Evolutionary conservation across 2,329 filamentous ascomycete species (phyloP).

Genomic region (Phoma sp.): DNA sequence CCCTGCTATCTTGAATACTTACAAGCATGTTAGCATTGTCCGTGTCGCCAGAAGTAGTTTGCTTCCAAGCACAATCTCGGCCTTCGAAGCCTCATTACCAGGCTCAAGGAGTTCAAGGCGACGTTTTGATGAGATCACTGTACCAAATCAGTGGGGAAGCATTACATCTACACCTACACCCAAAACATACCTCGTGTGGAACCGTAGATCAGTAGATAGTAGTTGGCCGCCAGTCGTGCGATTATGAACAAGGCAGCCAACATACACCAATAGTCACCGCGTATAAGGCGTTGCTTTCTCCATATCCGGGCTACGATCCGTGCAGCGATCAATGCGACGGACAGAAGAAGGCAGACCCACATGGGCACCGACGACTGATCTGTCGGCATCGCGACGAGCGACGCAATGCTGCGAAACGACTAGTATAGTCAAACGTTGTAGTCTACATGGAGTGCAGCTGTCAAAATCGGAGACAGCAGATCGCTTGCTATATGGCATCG

Average conservation of each 20-base stretch:
- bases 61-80: slow-evolving; percentile 15
- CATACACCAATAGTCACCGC: slow-evolving; percentile 27
- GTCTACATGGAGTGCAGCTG: slow-evolving; percentile 15
- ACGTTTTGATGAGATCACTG: slow-evolving; percentile 12
- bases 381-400: slow-evolving; percentile 10
- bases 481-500: slow-evolving; percentile 10
- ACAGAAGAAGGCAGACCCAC: slow-evolving; percentile 24
- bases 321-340: slow-evolving; percentile 17
- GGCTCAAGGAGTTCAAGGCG: slow-evolving; percentile 16
- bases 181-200: slow-evolving; percentile 21
- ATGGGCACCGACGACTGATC: slow-evolving; percentile 17
- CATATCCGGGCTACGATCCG: slow-evolving; percentile 20
- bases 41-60: slow-evolving; percentile 25
- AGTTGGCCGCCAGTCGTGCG: slow-evolving; percentile 19
- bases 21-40: slow-evolving; percentile 23
- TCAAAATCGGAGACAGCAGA: slow-evolving; percentile 2
- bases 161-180: neutral
- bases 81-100: neutral
- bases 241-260: slow-evolving; percentile 18
- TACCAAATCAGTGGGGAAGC: neutral
- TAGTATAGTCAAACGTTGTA: slow-evolving; percentile 1
- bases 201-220: slow-evolving; percentile 22
- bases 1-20: neutral
- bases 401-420: slow-evolving; percentile 5
- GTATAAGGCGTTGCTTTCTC: slow-evolving; percentile 19